phyloP scores from a whole-genome alignment of 2,329 filamentous ascomycete genomes.

The Ceratocystis huliohia region DNA sequence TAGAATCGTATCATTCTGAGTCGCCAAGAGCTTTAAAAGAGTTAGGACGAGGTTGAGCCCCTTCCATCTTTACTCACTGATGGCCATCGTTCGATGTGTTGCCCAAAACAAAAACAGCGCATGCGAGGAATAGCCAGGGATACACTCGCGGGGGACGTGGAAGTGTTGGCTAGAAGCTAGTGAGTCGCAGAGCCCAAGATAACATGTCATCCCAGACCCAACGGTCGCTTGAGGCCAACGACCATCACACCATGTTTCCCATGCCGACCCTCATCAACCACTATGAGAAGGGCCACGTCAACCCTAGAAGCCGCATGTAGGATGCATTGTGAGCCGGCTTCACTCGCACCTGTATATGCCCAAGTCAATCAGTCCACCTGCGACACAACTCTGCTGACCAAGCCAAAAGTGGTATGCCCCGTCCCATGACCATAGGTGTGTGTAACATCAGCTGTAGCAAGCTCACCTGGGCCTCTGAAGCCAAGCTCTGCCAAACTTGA shows the following conservation, averaged over 20 bases:
- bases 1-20: neutral
- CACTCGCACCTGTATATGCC: neutral
- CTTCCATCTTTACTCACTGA: neutral
- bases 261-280: neutral
- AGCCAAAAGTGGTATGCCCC: neutral
- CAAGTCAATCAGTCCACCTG: neutral
- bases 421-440: neutral
- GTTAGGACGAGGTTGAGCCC: neutral
- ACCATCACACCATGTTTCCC: neutral
- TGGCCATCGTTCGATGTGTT: neutral
- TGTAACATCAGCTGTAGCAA: neutral
- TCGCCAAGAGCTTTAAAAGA: neutral
- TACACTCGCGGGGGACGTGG: neutral
- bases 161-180: neutral
- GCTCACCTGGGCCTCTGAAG: neutral
- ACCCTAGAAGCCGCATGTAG: neutral
- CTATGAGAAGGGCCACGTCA: neutral
- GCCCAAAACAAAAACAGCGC: neutral
- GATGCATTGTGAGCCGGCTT: neutral
- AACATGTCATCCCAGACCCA: neutral
- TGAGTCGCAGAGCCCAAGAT: neutral
- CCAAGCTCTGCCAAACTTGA: neutral
- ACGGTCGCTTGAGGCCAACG: neutral
- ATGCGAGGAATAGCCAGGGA: neutral
- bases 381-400: neutral